Conservation (phyloP, 2,329 filamentous ascomycete species). For the Cercospora brassicicola region DNA sequence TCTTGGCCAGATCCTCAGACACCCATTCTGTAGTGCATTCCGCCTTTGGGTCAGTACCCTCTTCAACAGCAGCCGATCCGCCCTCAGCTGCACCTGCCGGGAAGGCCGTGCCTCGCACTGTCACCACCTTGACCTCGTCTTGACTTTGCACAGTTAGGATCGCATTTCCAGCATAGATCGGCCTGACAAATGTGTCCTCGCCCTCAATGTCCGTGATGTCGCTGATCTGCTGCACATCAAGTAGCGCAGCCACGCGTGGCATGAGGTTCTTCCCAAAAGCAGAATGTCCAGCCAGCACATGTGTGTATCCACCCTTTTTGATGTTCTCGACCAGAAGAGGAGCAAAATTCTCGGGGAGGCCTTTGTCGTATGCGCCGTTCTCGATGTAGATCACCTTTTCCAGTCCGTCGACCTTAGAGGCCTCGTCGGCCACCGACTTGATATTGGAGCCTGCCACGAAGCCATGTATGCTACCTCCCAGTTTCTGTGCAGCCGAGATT, state of each 20-base stretch:
- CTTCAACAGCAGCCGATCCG: constrained; percentile 73
- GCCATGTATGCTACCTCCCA: constrained; percentile 76
- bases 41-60: constrained; percentile 79
- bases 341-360: constrained; percentile 91
- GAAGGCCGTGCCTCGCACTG: constrained; percentile 91
- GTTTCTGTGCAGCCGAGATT: constrained; percentile 28
- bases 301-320: constrained; percentile 90
- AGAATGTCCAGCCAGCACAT: constrained; percentile 85
- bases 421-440: constrained; percentile 74
- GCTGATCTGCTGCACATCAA: constrained; percentile 91
- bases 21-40: constrained; percentile 80
- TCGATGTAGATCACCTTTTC: constrained; percentile 90
- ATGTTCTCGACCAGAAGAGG: constrained; percentile 92
- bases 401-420: constrained; percentile 82
- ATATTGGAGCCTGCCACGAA: constrained; percentile 82
- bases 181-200: constrained; percentile 92
- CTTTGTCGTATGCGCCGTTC: constrained; percentile 89
- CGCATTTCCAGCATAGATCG: constrained; percentile 96
- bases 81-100: constrained; percentile 68
- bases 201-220: constrained; percentile 84
- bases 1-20: constrained; percentile 88
- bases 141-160: constrained; percentile 92
- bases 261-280: constrained; percentile 95
- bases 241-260: constrained; percentile 83
- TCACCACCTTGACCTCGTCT: constrained; percentile 83